Evolutionary conservation across 306 rosid species (phyloP).

Genomic region (Aeschynomene evenia): DNA sequence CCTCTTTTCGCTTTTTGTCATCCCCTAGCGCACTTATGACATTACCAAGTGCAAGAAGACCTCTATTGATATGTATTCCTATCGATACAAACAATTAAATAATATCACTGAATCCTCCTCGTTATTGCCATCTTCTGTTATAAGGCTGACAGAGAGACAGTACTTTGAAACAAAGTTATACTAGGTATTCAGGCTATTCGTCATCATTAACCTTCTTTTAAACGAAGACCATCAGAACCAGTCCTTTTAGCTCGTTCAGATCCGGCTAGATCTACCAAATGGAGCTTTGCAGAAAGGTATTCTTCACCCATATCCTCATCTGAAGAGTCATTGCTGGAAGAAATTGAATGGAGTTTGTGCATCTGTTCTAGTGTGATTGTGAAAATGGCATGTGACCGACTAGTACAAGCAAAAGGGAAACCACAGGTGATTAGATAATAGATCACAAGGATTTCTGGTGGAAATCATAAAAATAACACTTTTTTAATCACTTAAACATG

Average conservation of each 20-base stretch:
- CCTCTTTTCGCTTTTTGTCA: slow-evolving; percentile 83
- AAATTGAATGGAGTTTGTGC: slow-evolving; percentile 58
- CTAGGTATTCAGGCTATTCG: slow-evolving; percentile 6
- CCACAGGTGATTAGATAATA: slow-evolving; percentile 34
- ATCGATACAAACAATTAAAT: slow-evolving; percentile 13
- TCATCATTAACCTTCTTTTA: slow-evolving; percentile 62
- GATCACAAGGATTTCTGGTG: slow-evolving; percentile 22
- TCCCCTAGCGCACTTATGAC: slow-evolving; percentile 87
- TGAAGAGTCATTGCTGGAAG: slow-evolving; percentile 52
- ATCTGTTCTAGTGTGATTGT: slow-evolving; percentile 83
- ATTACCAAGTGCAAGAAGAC: slow-evolving; percentile 90
- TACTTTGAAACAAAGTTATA: slow-evolving; percentile 20
- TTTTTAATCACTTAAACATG: slow-evolving; percentile 24
- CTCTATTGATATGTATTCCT: slow-evolving; percentile 85
- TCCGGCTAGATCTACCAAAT: slow-evolving; percentile 90
- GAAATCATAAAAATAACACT: slow-evolving; percentile 18
- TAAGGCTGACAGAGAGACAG: neutral
- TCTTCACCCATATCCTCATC: slow-evolving; percentile 87
- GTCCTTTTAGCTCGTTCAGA: slow-evolving; percentile 90
- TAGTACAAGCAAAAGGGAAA: slow-evolving; percentile 40
- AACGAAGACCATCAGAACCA: slow-evolving; percentile 75
- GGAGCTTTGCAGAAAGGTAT: slow-evolving; percentile 81
- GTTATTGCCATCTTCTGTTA: slow-evolving; percentile 12
- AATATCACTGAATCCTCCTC: neutral
- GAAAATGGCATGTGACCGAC: slow-evolving; percentile 95